Evolutionary conservation across 495 filamentous ascomycete genomes (phyloP), one percentile per base, ranked within the genome.

Genomic region (Bacidia rubella): DNA sequence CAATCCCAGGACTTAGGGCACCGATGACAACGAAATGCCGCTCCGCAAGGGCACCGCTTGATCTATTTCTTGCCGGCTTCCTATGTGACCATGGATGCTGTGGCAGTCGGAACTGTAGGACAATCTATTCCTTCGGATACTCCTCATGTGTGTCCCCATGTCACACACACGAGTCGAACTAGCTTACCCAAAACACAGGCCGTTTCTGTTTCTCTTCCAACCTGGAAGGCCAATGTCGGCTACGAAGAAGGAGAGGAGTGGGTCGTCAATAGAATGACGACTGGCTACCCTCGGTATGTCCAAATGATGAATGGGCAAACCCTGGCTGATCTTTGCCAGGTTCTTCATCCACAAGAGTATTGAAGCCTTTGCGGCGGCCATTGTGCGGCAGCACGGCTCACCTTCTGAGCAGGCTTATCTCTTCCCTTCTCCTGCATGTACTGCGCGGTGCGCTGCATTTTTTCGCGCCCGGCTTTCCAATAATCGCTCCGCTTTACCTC

Each of bases 301-400:
- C n/a, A n/a, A 12, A 49, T 11, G 10, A 39, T 24, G 9, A 9
- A 26, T 35, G 17, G 46, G 23, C 29, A 32, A 17, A 20, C 12
- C 2, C 19, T 1, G 17, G 15, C n/a, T 50, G 19, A 41, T 51
- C 21, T 38, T 11, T 9, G 32, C 12, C 25, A 84, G 90, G 50
- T 97, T 97, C 70, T 96, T 94, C 70, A 81, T 98, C 48, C 86
- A 97, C 65, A 82, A 79, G 59, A 77, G 71, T 58, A 95, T 97
- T 55, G 75, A 82, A 60, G 75, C 77, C 22, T 83, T 98, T 51
- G 81, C 79, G 25, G 63, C 66, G 26, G 78, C 84, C 46, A 74
- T 96, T 23, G 65, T 85, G n/a, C 67, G 70, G 24, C 74, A 71
- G 45, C 72, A 81, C 62, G 88, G 86, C 5, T 65, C 66, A 27